phyloP scores from a whole-genome alignment of 78 protist species.

The Mastigamoeba balamuthi region DNA sequence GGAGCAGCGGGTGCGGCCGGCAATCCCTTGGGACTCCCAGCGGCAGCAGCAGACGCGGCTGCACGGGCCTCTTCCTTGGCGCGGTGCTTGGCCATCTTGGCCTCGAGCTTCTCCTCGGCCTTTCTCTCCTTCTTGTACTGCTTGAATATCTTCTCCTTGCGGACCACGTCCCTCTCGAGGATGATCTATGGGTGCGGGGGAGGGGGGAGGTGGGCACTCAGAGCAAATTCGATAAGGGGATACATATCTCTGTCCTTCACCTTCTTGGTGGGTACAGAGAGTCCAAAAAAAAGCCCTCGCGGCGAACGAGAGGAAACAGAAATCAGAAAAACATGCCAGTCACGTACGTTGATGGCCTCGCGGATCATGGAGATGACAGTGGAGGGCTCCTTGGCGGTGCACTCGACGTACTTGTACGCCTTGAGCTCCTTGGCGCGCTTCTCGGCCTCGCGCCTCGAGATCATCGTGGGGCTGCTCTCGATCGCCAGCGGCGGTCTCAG shows the following conservation, averaged over 20 bases:
- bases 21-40: too few species aligned
- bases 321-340: too few species aligned
- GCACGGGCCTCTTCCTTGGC: too few species aligned
- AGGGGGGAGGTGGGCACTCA: too few species aligned
- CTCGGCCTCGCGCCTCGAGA: constrained; percentile 14
- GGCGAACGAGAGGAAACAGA: too few species aligned
- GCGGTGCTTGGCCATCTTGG: background rate
- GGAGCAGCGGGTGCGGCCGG: too few species aligned
- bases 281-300: too few species aligned
- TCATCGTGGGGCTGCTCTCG: constrained; percentile 11
- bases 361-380: constrained; percentile 41
- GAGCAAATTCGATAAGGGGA: too few species aligned
- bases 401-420: constrained; percentile 47
- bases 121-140: background rate
- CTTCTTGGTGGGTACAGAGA: too few species aligned
- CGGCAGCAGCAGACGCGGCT: too few species aligned
- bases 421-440: constrained; percentile 53
- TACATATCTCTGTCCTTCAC: too few species aligned
- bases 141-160: background rate
- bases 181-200: too few species aligned
- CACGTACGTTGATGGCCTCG: constrained; percentile 44
- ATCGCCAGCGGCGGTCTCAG: constrained; percentile 24
- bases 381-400: constrained; percentile 35
- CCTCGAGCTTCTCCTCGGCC: background rate
- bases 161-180: background rate